These are phyloP conservation scores for Jatropha multifida DNA, from an alignment of 441 rosid species.

Conservation along the genomic window DNA sequence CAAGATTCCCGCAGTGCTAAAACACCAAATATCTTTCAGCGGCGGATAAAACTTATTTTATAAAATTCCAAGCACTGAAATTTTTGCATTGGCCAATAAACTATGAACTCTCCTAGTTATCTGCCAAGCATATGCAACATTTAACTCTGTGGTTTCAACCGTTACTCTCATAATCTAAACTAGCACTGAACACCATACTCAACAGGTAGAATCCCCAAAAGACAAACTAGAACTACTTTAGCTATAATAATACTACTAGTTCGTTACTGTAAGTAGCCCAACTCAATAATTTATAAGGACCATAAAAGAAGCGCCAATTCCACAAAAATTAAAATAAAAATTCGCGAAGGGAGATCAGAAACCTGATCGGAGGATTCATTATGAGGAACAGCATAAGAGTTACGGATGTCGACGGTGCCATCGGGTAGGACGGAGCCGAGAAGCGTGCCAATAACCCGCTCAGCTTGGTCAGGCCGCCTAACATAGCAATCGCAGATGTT, in stretches of 20 bases:
- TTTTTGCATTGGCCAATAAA: neutral
- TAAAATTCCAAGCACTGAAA: no score
- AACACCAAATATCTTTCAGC: no score
- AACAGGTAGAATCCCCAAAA: neutral
- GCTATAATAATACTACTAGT: neutral
- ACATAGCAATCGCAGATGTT: conserved; percentile 94
- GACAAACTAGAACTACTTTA: neutral
- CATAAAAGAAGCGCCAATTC: neutral
- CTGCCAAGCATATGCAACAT: neutral
- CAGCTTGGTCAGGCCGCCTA: conserved; percentile 94
- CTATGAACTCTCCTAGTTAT: neutral
- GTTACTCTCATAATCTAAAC: neutral
- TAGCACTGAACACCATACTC: neutral
- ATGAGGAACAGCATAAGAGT: conserved; percentile 95
- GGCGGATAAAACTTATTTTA: no score
- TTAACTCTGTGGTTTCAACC: neutral
- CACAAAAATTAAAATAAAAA: neutral
- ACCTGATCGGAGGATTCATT: conserved; percentile 81
- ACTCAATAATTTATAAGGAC: neutral
- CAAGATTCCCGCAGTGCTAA: neutral
- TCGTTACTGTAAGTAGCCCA: neutral
- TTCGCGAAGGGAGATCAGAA: neutral
- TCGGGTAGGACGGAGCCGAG: conserved; percentile 84
- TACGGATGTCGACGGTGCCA: conserved; percentile 88
- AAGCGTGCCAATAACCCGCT: conserved; percentile 91